Percentiles rank a stretch among this genome's conserved stretches.
phyloP scores from a whole-genome alignment of 2,329 filamentous ascomycete genomes.

The Lecanicillium sp. region DNA sequence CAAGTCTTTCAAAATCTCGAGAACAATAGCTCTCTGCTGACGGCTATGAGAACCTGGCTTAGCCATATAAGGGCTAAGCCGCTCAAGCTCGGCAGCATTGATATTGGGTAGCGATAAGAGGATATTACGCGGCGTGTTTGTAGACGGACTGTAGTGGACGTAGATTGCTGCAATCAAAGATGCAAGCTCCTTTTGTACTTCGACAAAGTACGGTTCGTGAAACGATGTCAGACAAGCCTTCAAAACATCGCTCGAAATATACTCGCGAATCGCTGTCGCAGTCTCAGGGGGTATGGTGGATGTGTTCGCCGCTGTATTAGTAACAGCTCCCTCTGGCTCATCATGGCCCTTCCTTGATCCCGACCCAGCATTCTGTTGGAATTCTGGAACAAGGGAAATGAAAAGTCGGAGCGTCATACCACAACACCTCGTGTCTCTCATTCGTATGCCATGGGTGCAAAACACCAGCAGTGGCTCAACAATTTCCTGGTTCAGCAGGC shows the following conservation, averaged over 20 bases:
- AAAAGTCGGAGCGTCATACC: slow-evolving; percentile 81
- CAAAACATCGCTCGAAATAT: slow-evolving; percentile 80
- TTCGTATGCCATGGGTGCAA: slow-evolving; percentile 80
- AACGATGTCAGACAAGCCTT: slow-evolving; percentile 85
- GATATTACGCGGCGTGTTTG: slow-evolving; percentile 63
- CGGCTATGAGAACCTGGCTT: slow-evolving; percentile 55
- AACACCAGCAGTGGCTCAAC: slow-evolving; percentile 87
- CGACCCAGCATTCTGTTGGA: slow-evolving; percentile 32
- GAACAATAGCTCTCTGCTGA: slow-evolving; percentile 70
- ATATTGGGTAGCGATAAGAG: slow-evolving; percentile 78
- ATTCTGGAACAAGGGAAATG: slow-evolving; percentile 75
- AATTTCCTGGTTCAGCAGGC: slow-evolving; percentile 68
- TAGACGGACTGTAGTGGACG: slow-evolving; percentile 63
- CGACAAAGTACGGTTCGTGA: slow-evolving; percentile 93
- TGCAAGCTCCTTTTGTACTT: slow-evolving; percentile 87
- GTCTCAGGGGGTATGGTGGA: slow-evolving; percentile 43
- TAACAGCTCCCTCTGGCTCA: slow-evolving; percentile 4
- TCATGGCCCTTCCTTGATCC: slow-evolving; percentile 15
- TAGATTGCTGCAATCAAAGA: slow-evolving; percentile 81
- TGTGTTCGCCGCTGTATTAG: slow-evolving; percentile 21
- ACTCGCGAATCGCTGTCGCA: slow-evolving; percentile 70
- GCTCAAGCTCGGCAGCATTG: slow-evolving; percentile 57
- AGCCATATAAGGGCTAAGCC: slow-evolving; percentile 52
- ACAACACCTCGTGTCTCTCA: slow-evolving; percentile 85
- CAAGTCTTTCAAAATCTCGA: slow-evolving; percentile 79